These are phyloP conservation scores for Gnaphalium uliginosum DNA, from an alignment of 129 eudicot species.

Conservation along the genomic window DNA sequence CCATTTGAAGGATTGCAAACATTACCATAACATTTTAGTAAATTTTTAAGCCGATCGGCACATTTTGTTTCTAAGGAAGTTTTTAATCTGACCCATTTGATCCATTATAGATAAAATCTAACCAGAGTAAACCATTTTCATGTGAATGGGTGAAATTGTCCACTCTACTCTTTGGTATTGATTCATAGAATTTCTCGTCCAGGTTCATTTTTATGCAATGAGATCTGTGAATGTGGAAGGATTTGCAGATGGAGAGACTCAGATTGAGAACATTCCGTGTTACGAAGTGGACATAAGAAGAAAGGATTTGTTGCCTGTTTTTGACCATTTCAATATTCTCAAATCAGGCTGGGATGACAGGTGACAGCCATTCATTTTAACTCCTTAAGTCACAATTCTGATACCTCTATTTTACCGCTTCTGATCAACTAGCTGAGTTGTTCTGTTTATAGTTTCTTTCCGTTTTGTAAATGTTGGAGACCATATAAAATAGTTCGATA, in stretches of 20 bases:
- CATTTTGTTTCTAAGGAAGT: neutral
- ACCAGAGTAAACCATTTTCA: neutral
- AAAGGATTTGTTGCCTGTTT: constrained; percentile 56
- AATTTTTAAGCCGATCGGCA: too few species aligned
- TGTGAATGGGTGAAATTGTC: neutral
- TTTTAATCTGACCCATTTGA: neutral
- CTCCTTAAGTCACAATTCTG: neutral
- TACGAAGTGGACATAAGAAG: constrained; percentile 49
- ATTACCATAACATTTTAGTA: too few species aligned
- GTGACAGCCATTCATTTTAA: too few species aligned
- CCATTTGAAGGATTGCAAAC: too few species aligned
- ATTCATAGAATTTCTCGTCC: constrained; percentile 6
- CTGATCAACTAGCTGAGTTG: neutral
- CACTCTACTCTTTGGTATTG: constrained; percentile 11
- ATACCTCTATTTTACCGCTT: neutral
- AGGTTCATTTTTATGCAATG: constrained; percentile 45
- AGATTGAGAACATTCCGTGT: constrained; percentile 40
- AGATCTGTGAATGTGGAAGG: constrained; percentile 30
- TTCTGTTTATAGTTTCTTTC: neutral
- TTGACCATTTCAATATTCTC: constrained; percentile 46
- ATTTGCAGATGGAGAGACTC: constrained; percentile 40
- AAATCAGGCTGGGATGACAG: constrained; percentile 59
- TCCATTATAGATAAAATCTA: too few species aligned
- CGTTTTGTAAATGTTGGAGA: neutral
- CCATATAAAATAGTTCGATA: neutral